Base-by-base conservation (phyloP, 2,329 filamentous ascomycete species). In the Sporothrix phasma region DNA sequence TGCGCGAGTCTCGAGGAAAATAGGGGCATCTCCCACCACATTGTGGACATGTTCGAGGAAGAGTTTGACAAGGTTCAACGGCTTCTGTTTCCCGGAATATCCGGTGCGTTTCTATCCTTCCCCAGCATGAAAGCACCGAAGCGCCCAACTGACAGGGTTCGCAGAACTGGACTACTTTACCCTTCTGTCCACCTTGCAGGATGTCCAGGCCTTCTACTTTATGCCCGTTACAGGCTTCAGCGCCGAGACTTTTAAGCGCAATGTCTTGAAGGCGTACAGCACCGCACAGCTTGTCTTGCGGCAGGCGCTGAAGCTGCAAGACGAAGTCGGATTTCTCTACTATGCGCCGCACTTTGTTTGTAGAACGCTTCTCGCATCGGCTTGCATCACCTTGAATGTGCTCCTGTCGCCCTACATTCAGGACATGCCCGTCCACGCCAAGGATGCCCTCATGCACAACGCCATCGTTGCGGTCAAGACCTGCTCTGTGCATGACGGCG, bases 121-220 rank as follows among this genome's bases (percentile, higher is more conserved):
- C 19, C 24, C 45, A 8, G 34, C 7, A 37, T 4, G 4, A 47
- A n/a, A 51, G 2, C 15, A 19, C 5, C n/a, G n/a, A n/a, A n/a
- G 13, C 10, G n/a, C 59, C 69, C 31, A 8, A n/a, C 70, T 31
- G n/a, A 67, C 45, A 66, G 10, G 13, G 15, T 13, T 15, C 17
- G 3, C 68, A 80, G 80, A 81, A 45, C 71, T 80, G 24, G 78
- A 80, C 61, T 74, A 76, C 17, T 80, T 83, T 68, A 78, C 79
- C 58, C 72, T 80, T 8, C 71, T 83, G 3, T 74, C 80, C 0
- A 77, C 80, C 1, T 75, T 79, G 24, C 75, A 82, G n/a, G 81
- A 84, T 64, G 76, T 84, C 8, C 81, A 84, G 66, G 72, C 74
- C 1, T 82, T 79, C 71, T 83, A 83, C 72, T 79, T 83, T 68